Evolutionary conservation across 2,329 filamentous ascomycete genomes (phyloP), one percentile per base, ranked within the genome.

Genomic region (Colletotrichum sp.): DNA sequence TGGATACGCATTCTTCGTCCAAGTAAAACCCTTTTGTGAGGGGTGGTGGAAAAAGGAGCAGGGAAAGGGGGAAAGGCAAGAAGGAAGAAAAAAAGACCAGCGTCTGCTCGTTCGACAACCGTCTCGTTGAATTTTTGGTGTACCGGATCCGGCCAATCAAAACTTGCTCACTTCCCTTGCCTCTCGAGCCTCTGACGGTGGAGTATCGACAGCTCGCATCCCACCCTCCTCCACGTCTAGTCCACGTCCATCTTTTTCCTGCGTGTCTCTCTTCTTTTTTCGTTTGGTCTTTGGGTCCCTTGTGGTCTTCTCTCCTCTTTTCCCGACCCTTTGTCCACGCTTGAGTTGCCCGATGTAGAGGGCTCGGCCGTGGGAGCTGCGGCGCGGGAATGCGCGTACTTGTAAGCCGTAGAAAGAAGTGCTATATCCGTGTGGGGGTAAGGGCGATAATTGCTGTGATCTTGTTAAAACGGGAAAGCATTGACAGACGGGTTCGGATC

Each of bases 141-240:
- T 73, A 71, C 57, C 64, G 65, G 34, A 65, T 73, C 70, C 61
- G 79, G 79, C 85, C 85, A 87, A 87, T 87, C 82, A 85, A 87
- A 87, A 87, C 86, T 87, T 87, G 85, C 86, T 87, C 85, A 85
- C 74, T 66, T 75, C 71, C 74, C 74, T 67, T 66, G 74, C 74
- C 66, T 75, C 63, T 71, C 71, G 66, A 76, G 71, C 66, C 71
- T 74, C 72, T 70, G 66, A 66, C 72, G 66, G 74, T 76, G 74
- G 74, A 71, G 71, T 68, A 55, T 64, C 18, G 48, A 34, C 39
- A 52, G 43, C 39, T 73, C 52, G 36, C 55, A 77, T 76, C 68
- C 77, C 74, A 75, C 77, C 77, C 68, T 75, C 74, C 71, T 64
- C 52, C 70, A 65, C 69, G 59, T 24, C 60, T 60, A 60, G 16